phyloP scores from a whole-genome alignment of 306 rosid species.

The Quercus robur region DNA sequence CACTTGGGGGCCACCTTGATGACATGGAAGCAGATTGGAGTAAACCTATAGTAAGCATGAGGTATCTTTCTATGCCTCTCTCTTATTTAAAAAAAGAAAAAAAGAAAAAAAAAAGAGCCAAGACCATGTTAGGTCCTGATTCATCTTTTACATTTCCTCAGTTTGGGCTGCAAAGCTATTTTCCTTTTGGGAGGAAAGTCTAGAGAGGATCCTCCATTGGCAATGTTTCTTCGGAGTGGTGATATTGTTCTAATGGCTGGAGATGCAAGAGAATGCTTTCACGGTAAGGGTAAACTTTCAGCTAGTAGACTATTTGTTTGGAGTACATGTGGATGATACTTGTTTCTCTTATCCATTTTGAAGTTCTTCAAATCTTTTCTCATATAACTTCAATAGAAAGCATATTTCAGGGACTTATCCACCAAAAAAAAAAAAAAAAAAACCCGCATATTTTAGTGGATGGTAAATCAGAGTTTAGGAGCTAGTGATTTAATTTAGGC shows the following conservation, averaged over 20 bases:
- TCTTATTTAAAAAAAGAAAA: background rate
- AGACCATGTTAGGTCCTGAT: constrained; percentile 17
- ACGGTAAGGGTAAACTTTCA: constrained; percentile 50
- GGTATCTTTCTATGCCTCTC: constrained; percentile 39
- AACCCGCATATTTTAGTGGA: background rate
- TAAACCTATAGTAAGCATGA: constrained; percentile 83
- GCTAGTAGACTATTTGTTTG: background rate
- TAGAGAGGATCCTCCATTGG: constrained; percentile 72
- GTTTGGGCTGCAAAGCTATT: constrained; percentile 97
- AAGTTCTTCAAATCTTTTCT: background rate
- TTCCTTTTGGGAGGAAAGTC: constrained; percentile 90
- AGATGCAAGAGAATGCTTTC: constrained; percentile 90
- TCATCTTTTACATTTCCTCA: constrained; percentile 18
- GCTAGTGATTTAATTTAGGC: background rate
- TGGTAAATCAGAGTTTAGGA: background rate
- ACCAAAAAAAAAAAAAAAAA: no score
- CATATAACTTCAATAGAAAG: background rate
- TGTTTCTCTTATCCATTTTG: background rate
- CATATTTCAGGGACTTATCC: background rate
- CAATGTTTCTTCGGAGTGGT: constrained; percentile 96
- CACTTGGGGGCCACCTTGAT: constrained; percentile 94
- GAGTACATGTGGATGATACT: background rate
- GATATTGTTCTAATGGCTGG: constrained; percentile 97
- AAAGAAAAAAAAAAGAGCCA: background rate
- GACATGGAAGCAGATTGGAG: constrained; percentile 99